phyloP scores from a whole-genome alignment of 345 rosid species.

The Moringa oleifera region DNA sequence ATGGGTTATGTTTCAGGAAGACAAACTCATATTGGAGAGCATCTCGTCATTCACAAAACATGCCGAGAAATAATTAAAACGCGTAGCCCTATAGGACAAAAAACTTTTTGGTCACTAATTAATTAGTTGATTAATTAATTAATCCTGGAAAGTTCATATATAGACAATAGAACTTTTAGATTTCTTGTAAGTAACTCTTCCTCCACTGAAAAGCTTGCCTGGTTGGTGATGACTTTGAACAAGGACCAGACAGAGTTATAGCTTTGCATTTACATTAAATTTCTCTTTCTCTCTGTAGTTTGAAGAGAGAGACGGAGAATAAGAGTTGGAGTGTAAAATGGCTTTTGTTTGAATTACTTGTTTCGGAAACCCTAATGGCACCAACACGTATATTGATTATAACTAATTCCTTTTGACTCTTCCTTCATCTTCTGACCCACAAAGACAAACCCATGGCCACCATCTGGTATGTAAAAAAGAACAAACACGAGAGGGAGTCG shows the following conservation, averaged over 20 bases:
- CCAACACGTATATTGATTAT: neutral
- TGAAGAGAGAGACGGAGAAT: neutral
- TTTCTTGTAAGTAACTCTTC: conserved; percentile 28
- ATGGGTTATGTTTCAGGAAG: conserved; percentile 10
- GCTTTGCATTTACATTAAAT: neutral
- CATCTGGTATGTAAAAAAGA: neutral
- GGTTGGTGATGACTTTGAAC: conserved; percentile 24
- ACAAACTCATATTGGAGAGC: neutral
- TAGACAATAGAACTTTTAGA: conserved; percentile 11
- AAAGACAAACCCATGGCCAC: no score
- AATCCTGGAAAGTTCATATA: conserved; percentile 4
- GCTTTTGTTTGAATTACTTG: no score
- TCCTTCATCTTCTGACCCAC: conserved; percentile 11
- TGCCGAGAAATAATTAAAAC: conserved; percentile 10
- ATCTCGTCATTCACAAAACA: no score
- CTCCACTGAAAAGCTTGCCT: conserved; percentile 15
- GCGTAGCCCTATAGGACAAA: conserved; percentile 10
- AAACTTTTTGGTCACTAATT: conserved; percentile 15
- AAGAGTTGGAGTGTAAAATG: neutral
- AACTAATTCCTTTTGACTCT: no score
- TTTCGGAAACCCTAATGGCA: conserved; percentile 21
- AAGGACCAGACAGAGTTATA: neutral
- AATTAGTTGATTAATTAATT: neutral
- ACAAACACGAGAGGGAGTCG: neutral
- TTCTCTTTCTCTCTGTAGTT: neutral